These are phyloP conservation scores for Blastocladiella emersonii DNA, from an alignment of 371 early-diverging fungal species.

Conservation along the genomic window DNA sequence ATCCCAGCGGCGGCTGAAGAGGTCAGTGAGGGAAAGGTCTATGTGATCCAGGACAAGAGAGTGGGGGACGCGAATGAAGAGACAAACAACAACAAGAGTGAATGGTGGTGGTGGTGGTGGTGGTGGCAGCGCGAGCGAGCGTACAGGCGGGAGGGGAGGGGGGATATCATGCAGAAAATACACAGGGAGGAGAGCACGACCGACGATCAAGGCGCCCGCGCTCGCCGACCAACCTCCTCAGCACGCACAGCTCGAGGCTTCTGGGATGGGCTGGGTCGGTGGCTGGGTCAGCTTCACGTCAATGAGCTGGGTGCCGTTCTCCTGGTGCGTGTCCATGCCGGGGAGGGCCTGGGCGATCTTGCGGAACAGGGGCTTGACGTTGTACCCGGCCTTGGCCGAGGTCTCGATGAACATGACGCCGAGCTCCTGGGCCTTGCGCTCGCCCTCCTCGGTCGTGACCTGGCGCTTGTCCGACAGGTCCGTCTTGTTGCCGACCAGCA, in stretches of 20 bases:
- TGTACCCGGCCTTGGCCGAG: constrained; percentile 89
- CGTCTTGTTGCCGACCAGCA: constrained; percentile 98
- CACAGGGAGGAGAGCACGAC: no score
- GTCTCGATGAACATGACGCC: constrained; percentile 95
- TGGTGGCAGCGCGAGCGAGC: no score
- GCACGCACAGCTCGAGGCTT: constrained; percentile 26
- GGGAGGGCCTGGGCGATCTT: constrained; percentile 92
- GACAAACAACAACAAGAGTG: no score
- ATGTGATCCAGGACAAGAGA: no score
- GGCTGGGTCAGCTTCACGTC: constrained; percentile 23
- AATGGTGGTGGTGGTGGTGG: no score
- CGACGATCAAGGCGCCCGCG: no score
- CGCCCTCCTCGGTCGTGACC: constrained; percentile 92
- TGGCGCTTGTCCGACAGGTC: constrained; percentile 89
- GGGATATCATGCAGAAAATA: no score
- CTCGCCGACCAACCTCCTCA: no score
- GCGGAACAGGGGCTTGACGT: constrained; percentile 87
- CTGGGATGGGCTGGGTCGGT: constrained; percentile 10
- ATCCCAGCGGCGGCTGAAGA: no score
- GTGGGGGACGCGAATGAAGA: no score
- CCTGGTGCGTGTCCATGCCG: constrained; percentile 46
- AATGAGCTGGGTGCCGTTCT: constrained; percentile 12
- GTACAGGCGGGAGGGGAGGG: no score
- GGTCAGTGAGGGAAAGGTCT: no score
- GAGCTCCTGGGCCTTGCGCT: constrained; percentile 84